Conservation (phyloP, 768 basidiomycete genomes). For the Scleroderma bovista region DNA sequence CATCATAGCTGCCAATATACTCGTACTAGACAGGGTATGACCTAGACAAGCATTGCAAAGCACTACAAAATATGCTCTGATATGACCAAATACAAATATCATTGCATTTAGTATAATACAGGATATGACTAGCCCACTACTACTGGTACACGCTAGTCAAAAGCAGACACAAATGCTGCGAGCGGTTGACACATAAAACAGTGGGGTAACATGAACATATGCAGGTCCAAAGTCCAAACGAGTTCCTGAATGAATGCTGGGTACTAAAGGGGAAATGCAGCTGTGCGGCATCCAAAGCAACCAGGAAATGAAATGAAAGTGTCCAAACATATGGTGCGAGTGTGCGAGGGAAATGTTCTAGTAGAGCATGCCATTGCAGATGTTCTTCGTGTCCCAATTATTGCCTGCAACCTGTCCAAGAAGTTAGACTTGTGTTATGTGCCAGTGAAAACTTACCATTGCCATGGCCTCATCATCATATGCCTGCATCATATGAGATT, state of each 20-base stretch:
- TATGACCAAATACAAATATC: not conserved
- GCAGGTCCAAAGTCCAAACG: not conserved
- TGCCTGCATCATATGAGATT: not conserved
- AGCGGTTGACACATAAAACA: not conserved
- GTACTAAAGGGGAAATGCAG: no score
- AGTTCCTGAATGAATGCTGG: not conserved
- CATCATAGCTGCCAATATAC: no score
- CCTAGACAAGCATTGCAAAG: no score
- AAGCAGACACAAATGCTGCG: not conserved
- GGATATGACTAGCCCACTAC: not conserved
- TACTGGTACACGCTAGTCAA: not conserved
- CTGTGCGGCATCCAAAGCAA: no score
- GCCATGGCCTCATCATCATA: not conserved
- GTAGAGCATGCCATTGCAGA: not conserved
- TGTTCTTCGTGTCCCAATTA: conserved; percentile 5
- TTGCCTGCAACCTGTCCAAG: not conserved
- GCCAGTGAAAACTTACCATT: not conserved
- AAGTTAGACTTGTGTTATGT: not conserved
- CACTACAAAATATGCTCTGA: not conserved
- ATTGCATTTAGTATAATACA: not conserved
- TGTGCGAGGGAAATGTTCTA: not conserved
- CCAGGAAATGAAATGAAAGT: no score
- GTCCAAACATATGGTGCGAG: not conserved
- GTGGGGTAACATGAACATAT: no score
- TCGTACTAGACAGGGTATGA: no score